Percentiles rank a stretch among this genome's conserved stretches.
phyloP scores from a whole-genome alignment of 306 rosid species.

The Psophocarpus tetragonolobus region DNA sequence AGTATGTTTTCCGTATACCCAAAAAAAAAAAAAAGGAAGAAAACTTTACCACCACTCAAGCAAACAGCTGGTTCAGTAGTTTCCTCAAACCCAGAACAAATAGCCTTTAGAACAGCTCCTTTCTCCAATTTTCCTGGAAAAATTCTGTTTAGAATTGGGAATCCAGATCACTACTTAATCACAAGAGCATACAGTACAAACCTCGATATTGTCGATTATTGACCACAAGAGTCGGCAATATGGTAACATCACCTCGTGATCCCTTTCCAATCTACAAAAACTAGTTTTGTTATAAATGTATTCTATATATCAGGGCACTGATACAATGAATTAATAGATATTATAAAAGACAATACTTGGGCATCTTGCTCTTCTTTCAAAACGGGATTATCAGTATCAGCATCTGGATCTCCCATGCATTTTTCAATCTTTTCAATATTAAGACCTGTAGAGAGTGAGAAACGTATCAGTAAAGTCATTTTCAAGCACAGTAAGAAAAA shows the following conservation, averaged over 20 bases:
- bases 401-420: slow-evolving; percentile 80
- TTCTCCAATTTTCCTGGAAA: slow-evolving; percentile 85
- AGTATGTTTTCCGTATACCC: not conserved
- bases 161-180: slow-evolving; percentile 15
- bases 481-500: not conserved
- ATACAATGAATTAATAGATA: slow-evolving; percentile 18
- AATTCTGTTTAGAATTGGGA: slow-evolving; percentile 39
- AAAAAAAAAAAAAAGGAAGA: not conserved
- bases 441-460: slow-evolving; percentile 54
- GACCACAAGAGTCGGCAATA: slow-evolving; percentile 92
- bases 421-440: slow-evolving; percentile 59
- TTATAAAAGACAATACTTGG: slow-evolving; percentile 52
- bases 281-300: slow-evolving; percentile 33
- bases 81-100: slow-evolving; percentile 93
- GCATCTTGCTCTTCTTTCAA: slow-evolving; percentile 93
- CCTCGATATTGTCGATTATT: slow-evolving; percentile 95
- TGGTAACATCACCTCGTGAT: slow-evolving; percentile 91
- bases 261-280: slow-evolving; percentile 83
- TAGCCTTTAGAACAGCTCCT: slow-evolving; percentile 87
- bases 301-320: slow-evolving; percentile 7
- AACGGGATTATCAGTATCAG: slow-evolving; percentile 66
- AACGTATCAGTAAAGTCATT: slow-evolving; percentile 14
- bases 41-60: slow-evolving; percentile 67
- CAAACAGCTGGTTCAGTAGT: slow-evolving; percentile 94
- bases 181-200: slow-evolving; percentile 44